Evolutionary conservation across 2,329 filamentous ascomycete genomes (phyloP).

Genomic region (Rachicladosporium sp.): DNA sequence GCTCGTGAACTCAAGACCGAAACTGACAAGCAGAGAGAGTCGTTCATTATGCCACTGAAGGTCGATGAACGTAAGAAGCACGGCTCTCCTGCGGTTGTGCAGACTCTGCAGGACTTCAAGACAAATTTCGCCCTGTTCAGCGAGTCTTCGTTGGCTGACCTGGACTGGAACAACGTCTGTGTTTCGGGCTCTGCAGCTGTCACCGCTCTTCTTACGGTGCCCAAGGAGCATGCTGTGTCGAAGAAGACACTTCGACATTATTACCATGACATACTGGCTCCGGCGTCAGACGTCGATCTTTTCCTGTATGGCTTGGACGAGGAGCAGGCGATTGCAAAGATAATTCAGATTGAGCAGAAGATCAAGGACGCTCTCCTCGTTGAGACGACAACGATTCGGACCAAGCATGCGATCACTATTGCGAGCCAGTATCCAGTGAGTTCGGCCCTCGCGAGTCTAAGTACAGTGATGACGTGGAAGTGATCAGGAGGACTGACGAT

Average conservation of each 20-base stretch:
- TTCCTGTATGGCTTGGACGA: conserved; percentile 73
- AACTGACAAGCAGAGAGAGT: conserved; percentile 46
- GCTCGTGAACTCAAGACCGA: conserved; percentile 49
- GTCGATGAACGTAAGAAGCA: conserved; percentile 48
- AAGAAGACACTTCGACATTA: conserved; percentile 40
- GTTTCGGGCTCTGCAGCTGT: conserved; percentile 71
- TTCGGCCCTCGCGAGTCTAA: too few species aligned
- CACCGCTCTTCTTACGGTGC: conserved; percentile 58
- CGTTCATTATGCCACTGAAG: conserved; percentile 57
- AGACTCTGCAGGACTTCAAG: conserved; percentile 56
- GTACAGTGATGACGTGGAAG: too few species aligned
- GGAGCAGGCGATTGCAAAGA: conserved; percentile 71
- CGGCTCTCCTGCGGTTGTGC: conserved; percentile 56
- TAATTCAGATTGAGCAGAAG: conserved; percentile 63
- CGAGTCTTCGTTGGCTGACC: conserved; percentile 60
- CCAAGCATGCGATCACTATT: conserved; percentile 80
- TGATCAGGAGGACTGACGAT: conserved; percentile 13
- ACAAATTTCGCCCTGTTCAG: conserved; percentile 73
- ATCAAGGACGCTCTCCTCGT: conserved; percentile 65
- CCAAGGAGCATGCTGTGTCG: conserved; percentile 36
- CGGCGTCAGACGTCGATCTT: conserved; percentile 75
- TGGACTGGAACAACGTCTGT: conserved; percentile 74
- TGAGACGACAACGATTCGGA: conserved; percentile 75
- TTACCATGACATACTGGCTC: conserved; percentile 70
- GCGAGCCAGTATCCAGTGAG: conserved; percentile 52